Evolutionary conservation across 768 basidiomycete genomes (phyloP).

Genomic region (Cyclocybe cylindracea): DNA sequence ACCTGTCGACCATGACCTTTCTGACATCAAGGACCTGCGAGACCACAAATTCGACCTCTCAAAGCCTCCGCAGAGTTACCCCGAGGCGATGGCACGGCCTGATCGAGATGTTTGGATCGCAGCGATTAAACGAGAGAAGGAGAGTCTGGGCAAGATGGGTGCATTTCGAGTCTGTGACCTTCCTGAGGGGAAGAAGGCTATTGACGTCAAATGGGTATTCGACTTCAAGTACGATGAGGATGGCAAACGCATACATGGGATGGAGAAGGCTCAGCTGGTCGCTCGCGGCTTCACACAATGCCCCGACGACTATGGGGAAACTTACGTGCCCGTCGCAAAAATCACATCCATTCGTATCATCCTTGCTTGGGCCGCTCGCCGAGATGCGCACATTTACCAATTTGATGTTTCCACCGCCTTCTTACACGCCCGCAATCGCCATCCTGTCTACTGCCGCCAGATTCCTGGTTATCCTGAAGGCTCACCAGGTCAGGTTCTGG

Average conservation of each 20-base stretch:
- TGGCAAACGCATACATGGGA: constrained; percentile 28
- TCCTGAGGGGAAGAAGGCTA: constrained; percentile 25
- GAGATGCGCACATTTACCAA: constrained; percentile 19
- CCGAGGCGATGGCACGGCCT: no score
- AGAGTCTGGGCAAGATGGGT: constrained; percentile 15
- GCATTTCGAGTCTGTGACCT: constrained; percentile 24
- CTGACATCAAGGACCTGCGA: constrained; percentile 15
- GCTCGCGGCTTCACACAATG: constrained; percentile 24
- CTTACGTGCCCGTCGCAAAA: constrained; percentile 30
- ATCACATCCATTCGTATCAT: constrained; percentile 19
- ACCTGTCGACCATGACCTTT: constrained; percentile 11
- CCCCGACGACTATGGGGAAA: constrained; percentile 34
- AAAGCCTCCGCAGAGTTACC: no score
- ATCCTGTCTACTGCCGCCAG: constrained; percentile 17
- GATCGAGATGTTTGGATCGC: constrained; percentile 23
- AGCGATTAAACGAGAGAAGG: constrained; percentile 23
- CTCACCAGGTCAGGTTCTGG: no score
- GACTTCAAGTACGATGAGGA: constrained; percentile 36
- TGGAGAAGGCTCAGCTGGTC: constrained; percentile 30
- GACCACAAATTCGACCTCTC: no score
- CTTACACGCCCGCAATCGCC: constrained; percentile 19
- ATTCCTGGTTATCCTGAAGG: constrained; percentile 19
- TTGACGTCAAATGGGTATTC: constrained; percentile 36
- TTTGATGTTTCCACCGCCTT: constrained; percentile 32
- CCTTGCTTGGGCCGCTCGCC: constrained; percentile 23